Base-by-base conservation (phyloP, 257 asterid genomes). In the Mentha longifolia region DNA sequence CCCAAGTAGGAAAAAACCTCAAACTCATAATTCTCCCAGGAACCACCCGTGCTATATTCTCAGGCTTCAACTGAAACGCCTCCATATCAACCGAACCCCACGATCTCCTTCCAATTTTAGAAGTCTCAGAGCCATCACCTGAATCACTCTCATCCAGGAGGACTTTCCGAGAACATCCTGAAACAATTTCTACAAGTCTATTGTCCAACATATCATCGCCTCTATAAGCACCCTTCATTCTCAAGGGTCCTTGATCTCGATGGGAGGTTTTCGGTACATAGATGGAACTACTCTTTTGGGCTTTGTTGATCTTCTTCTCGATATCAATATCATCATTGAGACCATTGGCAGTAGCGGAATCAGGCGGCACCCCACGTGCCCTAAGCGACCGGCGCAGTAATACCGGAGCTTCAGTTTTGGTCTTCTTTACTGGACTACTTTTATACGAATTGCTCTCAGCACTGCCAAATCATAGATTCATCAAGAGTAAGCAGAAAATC, bases 341-440 rank as follows among this genome's bases (percentile, higher is more conserved):
- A 19, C 95, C 96, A 70, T 75, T 70, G 0, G 86, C 89, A 65
- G 92, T 79, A 50, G 87, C 74, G 45, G 95, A 74, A 72, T 92
- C 93, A 16, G 97, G 96, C 20, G 86, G 83, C 80, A 77, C 89
- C 25, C 97, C 99, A 71, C 85, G 96, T 50, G 88, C 73, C 84
- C 99, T 87, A 15, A 91, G 84, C 67, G 99, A 94, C 73, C 92
- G 90, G 16, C 99, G 95, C 68, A 91, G 80, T 47, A 91, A 95
- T 65, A 84, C 63, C 3, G 97, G 96, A 35, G 70, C 51, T 63
- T 85, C 91, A 8, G 72, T 52, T 82, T 78, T 91, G 62, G 72
- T 82, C 78, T 83, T 94, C 85, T 89, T 91, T 47, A 59, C 74
- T 19, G 87, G 89, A 75, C 89, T 87, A 51, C 67, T 50, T 73